Evolutionary conservation across 2,329 filamentous ascomycete genomes (phyloP).

Genomic region (Conoideocrella luteorostrata): DNA sequence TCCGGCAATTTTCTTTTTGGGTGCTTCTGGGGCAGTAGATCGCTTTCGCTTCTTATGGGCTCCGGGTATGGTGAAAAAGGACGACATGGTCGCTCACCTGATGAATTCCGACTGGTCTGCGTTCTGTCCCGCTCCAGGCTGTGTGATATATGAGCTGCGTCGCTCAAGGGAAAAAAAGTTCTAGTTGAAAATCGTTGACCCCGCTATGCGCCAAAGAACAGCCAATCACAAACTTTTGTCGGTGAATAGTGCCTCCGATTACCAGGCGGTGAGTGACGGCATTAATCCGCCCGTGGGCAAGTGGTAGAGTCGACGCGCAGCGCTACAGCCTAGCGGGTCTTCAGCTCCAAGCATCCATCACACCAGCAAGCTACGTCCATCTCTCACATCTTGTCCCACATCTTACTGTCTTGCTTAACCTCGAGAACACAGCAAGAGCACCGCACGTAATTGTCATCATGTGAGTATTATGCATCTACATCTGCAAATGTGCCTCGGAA

Average conservation of each 20-base stretch:
- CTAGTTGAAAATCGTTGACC: constrained; percentile 17
- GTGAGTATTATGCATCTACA: constrained; percentile 2
- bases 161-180: constrained; percentile 36
- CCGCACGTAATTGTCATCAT: constrained; percentile 4
- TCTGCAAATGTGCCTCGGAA: not conserved
- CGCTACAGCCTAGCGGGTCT: constrained; percentile 29
- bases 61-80: constrained; percentile 87
- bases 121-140: too few relatives aligned
- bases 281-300: too few relatives aligned
- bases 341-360: constrained; percentile 4
- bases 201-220: constrained; percentile 4
- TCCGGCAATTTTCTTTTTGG: constrained; percentile 53
- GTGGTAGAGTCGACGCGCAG: constrained; percentile 33
- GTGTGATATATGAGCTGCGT: too few relatives aligned
- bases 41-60: constrained; percentile 90
- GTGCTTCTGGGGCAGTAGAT: constrained; percentile 42
- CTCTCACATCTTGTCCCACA: constrained; percentile 3
- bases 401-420: constrained; percentile 4
- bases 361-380: not conserved
- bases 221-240: constrained; percentile 18
- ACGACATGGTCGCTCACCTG: constrained; percentile 61
- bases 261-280: constrained; percentile 26
- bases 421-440: constrained; percentile 3
- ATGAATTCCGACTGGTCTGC: not conserved
- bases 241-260: constrained; percentile 26